Conservation (phyloP, 768 basidiomycete species). For the Auricularia heimuer region DNA sequence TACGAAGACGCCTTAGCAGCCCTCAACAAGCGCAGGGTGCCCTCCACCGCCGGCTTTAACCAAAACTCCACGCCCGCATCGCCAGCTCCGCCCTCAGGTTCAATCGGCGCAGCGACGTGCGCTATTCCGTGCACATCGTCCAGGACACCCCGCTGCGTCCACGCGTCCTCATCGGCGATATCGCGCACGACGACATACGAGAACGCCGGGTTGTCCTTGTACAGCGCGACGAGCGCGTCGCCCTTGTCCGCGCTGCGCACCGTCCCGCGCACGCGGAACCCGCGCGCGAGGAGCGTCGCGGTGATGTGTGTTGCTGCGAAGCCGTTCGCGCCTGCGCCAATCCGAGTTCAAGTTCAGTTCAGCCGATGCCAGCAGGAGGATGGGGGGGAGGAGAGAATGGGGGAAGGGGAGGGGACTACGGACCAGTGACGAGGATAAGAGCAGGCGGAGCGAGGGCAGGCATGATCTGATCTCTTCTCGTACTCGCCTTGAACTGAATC, state of each 20-base stretch:
- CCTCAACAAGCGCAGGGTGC: not conserved
- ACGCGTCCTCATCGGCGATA: not conserved
- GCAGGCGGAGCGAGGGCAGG: too few species aligned
- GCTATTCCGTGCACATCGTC: not conserved
- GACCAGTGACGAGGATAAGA: too few species aligned
- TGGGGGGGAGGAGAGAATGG: too few species aligned
- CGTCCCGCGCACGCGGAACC: not conserved
- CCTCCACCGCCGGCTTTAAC: not conserved
- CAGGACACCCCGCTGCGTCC: not conserved
- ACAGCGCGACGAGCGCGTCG: not conserved
- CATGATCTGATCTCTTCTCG: too few species aligned
- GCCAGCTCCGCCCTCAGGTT: not conserved
- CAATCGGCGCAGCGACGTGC: not conserved
- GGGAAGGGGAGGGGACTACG: too few species aligned
- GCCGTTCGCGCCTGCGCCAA: not conserved
- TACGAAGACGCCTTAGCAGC: not conserved
- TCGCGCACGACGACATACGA: slow-evolving; percentile 4
- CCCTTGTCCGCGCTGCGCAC: not conserved
- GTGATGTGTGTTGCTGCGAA: not conserved
- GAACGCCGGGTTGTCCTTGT: not conserved
- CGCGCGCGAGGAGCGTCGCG: not conserved
- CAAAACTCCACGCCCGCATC: not conserved
- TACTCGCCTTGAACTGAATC: too few species aligned
- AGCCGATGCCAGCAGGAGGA: too few species aligned
- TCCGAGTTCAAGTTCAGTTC: too few species aligned